These are phyloP conservation scores for Mantamonas sphyraenae DNA, from an alignment of 78 protist genomes.

Conservation along the genomic window DNA sequence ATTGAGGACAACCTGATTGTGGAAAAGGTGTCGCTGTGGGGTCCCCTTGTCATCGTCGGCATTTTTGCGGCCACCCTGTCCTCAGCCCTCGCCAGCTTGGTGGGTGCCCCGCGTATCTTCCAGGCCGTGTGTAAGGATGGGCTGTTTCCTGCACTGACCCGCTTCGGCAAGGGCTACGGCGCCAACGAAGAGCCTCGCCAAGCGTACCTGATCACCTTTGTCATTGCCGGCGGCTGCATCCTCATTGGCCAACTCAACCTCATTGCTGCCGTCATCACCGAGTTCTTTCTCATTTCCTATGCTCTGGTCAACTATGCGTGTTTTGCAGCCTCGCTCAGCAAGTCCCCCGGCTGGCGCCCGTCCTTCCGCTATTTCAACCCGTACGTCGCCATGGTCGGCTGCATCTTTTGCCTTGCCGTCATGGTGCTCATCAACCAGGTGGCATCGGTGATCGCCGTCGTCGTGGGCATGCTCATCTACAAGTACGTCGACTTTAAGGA, in stretches of 20 bases:
- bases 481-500: not conserved
- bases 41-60: constrained; percentile 13
- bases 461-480: too few species aligned
- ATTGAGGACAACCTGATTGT: too few species aligned
- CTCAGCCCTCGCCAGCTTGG: constrained; percentile 36
- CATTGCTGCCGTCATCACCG: constrained; percentile 58
- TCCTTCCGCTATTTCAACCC: constrained; percentile 13
- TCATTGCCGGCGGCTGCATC: constrained; percentile 5
- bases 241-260: constrained; percentile 32
- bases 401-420: constrained; percentile 29
- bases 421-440: constrained; percentile 40
- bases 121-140: constrained; percentile 50
- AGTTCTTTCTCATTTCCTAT: constrained; percentile 50
- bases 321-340: constrained; percentile 25
- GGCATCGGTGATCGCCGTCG: too few species aligned
- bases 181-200: constrained; percentile 19
- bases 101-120: constrained; percentile 44
- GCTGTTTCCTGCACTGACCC: constrained; percentile 26
- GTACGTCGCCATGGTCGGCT: constrained; percentile 39
- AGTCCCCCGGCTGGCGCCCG: constrained; percentile 55
- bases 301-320: constrained; percentile 62
- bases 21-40: too few species aligned
- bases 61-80: constrained; percentile 31
- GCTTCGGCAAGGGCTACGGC: constrained; percentile 8
- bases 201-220: constrained; percentile 27